Conservation (phyloP, 352 stramenopile genomes). For the Phytophthora pistaciae region DNA sequence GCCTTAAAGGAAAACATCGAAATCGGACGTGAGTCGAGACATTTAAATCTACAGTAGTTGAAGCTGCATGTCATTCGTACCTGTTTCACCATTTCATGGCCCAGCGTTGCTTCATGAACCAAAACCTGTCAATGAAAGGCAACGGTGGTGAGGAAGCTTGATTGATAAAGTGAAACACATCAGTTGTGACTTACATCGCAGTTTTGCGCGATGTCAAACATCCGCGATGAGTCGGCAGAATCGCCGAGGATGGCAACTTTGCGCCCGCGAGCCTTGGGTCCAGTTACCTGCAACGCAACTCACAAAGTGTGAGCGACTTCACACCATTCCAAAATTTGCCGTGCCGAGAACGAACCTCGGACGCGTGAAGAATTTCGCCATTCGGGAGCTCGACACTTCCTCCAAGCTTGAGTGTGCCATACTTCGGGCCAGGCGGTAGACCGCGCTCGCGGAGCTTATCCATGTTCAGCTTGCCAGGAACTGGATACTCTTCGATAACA, state of each 20-base stretch:
- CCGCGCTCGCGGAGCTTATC: constrained; percentile 83
- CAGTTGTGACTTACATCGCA: constrained; percentile 65
- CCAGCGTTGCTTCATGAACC: constrained; percentile 88
- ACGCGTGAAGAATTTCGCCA: constrained; percentile 75
- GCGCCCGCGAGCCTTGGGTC: constrained; percentile 60
- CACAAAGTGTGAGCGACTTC: not conserved
- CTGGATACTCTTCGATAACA: constrained; percentile 78
- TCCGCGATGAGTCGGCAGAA: constrained; percentile 71
- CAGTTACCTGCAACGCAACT: constrained; percentile 59
- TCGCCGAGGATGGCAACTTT: constrained; percentile 87
- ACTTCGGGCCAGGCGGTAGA: constrained; percentile 91
- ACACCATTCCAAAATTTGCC: not conserved
- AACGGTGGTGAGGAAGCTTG: constrained; percentile 5
- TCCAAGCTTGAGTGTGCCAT: constrained; percentile 91
- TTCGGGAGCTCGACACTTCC: constrained; percentile 84
- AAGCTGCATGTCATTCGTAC: constrained; percentile 22
- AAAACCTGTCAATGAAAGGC: constrained; percentile 63
- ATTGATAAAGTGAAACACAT: not conserved
- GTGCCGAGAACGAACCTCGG: constrained; percentile 59
- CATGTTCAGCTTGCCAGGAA: constrained; percentile 87
- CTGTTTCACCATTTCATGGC: constrained; percentile 75
- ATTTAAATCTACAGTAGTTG: too few relatives aligned
- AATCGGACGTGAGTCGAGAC: too few relatives aligned
- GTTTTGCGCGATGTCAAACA: constrained; percentile 81
- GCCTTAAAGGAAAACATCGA: constrained; percentile 39